A percentile compares a stretch with the other conserved stretches of the same genome.
Evolutionary conservation across 768 basidiomycete species (phyloP).

Genomic region (Auricularia auricula-judae): DNA sequence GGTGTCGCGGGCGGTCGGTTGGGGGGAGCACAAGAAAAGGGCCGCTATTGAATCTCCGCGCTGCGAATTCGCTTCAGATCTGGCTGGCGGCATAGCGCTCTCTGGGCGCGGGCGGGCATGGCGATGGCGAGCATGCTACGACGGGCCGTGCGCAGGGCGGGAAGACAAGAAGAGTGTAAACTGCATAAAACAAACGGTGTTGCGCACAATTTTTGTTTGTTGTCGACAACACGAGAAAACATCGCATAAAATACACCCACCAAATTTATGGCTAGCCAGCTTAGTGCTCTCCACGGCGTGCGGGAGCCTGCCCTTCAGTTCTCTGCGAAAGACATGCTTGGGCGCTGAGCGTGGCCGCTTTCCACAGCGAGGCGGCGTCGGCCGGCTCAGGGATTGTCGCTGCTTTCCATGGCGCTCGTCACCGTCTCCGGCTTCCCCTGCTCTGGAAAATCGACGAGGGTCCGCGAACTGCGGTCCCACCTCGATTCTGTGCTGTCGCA

Average conservation of each 20-base stretch:
- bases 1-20: neutral
- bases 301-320: neutral
- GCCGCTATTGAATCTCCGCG: no score
- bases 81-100: no score
- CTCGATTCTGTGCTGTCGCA: conserved; percentile 44
- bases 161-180: neutral
- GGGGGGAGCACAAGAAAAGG: neutral
- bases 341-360: neutral
- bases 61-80: no score
- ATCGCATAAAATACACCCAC: neutral
- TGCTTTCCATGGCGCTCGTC: conserved; percentile 67
- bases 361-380: neutral
- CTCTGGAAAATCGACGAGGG: conserved; percentile 76
- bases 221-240: neutral
- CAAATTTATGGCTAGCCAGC: neutral
- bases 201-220: neutral
- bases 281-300: neutral
- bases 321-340: neutral
- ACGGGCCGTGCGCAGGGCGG: neutral
- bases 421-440: conserved; percentile 83
- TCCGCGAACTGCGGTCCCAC: conserved; percentile 46
- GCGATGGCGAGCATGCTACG: no score
- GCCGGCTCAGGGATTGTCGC: neutral
- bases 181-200: neutral
- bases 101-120: no score